Evolutionary conservation across 164 flowering plant species (phyloP), one percentile per base, ranked within the genome.

Genomic region (Euptelea pleiosperma): DNA sequence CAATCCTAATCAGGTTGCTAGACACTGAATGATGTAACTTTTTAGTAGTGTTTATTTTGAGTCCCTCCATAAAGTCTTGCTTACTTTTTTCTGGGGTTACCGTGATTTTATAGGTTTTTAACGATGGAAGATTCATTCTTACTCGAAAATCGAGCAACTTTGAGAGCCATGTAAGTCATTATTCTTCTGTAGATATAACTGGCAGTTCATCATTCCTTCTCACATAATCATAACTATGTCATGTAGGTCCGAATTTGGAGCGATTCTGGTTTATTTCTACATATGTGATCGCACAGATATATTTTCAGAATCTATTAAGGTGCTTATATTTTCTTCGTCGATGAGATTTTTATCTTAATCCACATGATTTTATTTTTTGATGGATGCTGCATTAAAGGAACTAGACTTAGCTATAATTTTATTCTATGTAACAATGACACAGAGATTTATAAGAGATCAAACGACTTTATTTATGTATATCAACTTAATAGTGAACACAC

Each of bases 161-260:
- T 91, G 63, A 88, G 96, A 71, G 82, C 88, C 64, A 83, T 91
- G 97, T 94, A 65, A 77, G 93, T 63, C 31, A 10, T 45, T 41
- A 21, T 50, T 48, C 43, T 46, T 31, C 8, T 15, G n/a, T n/a
- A 21, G 14, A 43, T 50, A 26, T 26, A 45, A 16, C 22, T 58
- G 47, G 51, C n/a, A 30, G 42, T 24, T 61, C 7, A 21, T 48
- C 31, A 12, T 37, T 21, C 45, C 53, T 61, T 24, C 55, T 50
- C 21, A 30, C 12, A 15, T 31, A 9, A 64, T 14, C 6, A 8
- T 65, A n/a, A 15, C 43, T 25, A 52, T 66, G 45, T 69, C 16
- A 19, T 79, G 73, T 62, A 91, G 99, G 86, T 80, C 95, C 67
- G 99, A 94, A 58, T 80, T 89, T 74, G 97, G 95, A 60, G 79